phyloP scores from a whole-genome alignment of 108 stramenopile species.

The Nitzschia sp. region DNA sequence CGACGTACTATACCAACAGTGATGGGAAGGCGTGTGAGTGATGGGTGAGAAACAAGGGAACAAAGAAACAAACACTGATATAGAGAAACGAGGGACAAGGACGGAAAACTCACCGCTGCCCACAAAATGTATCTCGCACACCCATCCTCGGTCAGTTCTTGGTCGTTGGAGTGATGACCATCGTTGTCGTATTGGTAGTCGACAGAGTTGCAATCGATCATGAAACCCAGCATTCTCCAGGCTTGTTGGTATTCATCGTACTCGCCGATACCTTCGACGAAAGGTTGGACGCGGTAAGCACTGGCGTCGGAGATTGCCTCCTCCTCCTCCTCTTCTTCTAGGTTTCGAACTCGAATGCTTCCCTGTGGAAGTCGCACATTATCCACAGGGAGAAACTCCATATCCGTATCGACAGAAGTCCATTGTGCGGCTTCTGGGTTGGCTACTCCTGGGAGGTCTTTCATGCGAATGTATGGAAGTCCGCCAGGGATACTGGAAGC shows the following conservation, averaged over 20 bases:
- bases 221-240: constrained; percentile 58
- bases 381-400: constrained; percentile 21
- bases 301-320: background rate
- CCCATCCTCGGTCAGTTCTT: constrained; percentile 24
- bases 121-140: constrained; percentile 54
- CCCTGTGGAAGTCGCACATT: background rate
- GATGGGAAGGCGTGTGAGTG: background rate
- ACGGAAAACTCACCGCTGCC: constrained; percentile 55
- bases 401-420: constrained; percentile 18
- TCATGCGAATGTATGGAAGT: constrained; percentile 21
- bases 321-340: constrained; percentile 18
- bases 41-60: background rate
- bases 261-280: constrained; percentile 35
- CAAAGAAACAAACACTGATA: too few relatives aligned
- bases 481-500: background rate
- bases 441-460: constrained; percentile 10
- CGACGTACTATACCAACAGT: constrained; percentile 52
- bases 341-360: constrained; percentile 20
- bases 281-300: constrained; percentile 38
- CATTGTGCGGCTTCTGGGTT: constrained; percentile 17
- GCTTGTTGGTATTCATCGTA: constrained; percentile 62
- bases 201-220: constrained; percentile 50
- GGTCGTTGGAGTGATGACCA: background rate
- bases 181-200: constrained; percentile 16
- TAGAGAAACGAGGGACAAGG: too few relatives aligned